Base-by-base conservation (phyloP, 805 yeast genomes). In the Candida manassasensis region DNA sequence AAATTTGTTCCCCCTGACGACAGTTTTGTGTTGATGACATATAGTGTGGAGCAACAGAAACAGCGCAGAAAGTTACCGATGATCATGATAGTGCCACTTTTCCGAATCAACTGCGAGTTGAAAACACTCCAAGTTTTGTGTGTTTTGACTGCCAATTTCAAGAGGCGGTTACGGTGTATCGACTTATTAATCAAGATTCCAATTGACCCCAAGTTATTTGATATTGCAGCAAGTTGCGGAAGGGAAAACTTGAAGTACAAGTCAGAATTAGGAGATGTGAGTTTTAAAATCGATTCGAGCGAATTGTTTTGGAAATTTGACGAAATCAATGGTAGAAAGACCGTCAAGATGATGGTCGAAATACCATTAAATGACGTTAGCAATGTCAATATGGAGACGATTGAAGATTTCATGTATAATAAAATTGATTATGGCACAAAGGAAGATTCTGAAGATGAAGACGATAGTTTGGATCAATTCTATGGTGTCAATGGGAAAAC, bases 1-100 rank as follows among this genome's bases (percentile, higher is more conserved):
- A 75, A 80, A 19, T 89, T 88, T 54, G 76, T 83, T 12, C 96
- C 97, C 11, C 96, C 96, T 0, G 96, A 87, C 33, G 71, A 66
- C 38, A 54, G 61, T 37, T 68, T 68, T 34, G 47, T 50, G 2
- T 47, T 66, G 2, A 55, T 67, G 50, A 53, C 63, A 3, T 63
- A 65, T 40, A 52, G 71, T 3, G 68, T 67, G 27, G 74, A 73
- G 13, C 59, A 61, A 25, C 66, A 57, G 35, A 52, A 67, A 16
- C 67, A 67, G 32, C 48, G 45, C 25, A 36, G 48, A n/a, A 61
- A 58, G 35, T 37, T 49, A 27, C 78, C 79, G 2, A 49, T 75
- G 21, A 43, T 75, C n/a, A 53, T 67, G 61, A 54, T 74, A 3
- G 53, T 52, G 21, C 73, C 72, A 6, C 45, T 48, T 3, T 67